phyloP scores from a whole-genome alignment of 1,139 yeast species.

The Candida sp. region DNA sequence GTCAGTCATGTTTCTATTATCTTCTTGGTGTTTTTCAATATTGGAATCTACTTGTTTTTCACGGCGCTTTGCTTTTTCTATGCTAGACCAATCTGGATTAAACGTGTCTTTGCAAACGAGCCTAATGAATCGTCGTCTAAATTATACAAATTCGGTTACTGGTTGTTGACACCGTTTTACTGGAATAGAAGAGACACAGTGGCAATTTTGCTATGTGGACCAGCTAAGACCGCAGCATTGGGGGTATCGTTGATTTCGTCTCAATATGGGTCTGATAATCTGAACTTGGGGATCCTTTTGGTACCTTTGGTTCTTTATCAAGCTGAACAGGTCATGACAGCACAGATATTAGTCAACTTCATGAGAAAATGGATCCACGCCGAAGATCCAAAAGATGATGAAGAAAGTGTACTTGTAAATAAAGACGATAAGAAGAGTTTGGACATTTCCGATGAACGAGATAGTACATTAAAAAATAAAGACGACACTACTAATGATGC shows the following conservation, averaged over 20 bases:
- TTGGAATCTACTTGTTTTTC: conserved; percentile 74
- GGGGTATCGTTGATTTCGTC: conserved; percentile 81
- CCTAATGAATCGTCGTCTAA: conserved; percentile 45
- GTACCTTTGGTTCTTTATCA: conserved; percentile 85
- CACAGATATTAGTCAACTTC: conserved; percentile 62
- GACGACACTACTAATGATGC: background rate
- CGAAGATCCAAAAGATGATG: conserved; percentile 21
- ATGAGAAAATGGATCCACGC: conserved; percentile 65
- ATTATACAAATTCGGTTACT: conserved; percentile 37
- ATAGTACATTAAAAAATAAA: background rate
- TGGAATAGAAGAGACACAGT: conserved; percentile 71
- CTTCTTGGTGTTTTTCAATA: conserved; percentile 74
- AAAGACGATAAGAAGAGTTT: too few relatives aligned
- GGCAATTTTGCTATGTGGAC: conserved; percentile 81
- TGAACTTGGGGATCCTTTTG: conserved; percentile 64
- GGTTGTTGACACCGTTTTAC: conserved; percentile 60
- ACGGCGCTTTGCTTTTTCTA: conserved; percentile 55
- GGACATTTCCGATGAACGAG: background rate
- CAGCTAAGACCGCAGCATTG: conserved; percentile 89
- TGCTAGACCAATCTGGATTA: conserved; percentile 60
- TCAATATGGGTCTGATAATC: conserved; percentile 67
- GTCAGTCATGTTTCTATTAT: conserved; percentile 70
- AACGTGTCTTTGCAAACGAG: conserved; percentile 35
- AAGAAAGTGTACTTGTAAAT: conserved; percentile 6
- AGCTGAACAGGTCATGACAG: conserved; percentile 80